Conservation (phyloP, 257 asterid species). For the Perilla frutescens region DNA sequence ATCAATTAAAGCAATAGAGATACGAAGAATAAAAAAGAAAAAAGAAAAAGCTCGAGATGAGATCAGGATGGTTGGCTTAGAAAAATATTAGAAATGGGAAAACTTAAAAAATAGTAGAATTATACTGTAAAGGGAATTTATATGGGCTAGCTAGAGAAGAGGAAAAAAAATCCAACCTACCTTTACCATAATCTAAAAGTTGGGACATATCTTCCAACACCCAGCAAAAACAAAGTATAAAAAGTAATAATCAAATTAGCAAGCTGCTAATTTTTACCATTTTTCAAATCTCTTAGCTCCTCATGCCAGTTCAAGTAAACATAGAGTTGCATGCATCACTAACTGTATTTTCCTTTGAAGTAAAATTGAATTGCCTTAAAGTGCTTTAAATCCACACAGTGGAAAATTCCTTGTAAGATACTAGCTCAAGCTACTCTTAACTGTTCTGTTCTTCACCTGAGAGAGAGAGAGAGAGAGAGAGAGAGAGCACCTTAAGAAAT, state of each 20-base stretch:
- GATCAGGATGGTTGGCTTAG: slow-evolving; percentile 3
- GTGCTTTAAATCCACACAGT: neutral
- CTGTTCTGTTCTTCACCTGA: slow-evolving; percentile 14
- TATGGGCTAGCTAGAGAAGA: neutral
- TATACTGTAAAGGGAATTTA: neutral
- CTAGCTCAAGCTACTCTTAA: slow-evolving; percentile 18
- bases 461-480: slow-evolving; percentile 22
- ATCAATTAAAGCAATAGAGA: neutral
- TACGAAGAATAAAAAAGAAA: neutral
- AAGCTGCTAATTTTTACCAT: neutral
- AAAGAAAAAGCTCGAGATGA: neutral
- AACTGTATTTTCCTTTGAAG: neutral
- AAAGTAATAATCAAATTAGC: neutral
- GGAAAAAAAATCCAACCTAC: neutral
- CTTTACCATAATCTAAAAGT: neutral
- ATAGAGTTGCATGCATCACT: neutral
- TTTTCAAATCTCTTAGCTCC: neutral
- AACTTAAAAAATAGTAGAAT: neutral
- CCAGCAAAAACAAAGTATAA: neutral
- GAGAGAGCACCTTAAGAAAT: slow-evolving; percentile 75
- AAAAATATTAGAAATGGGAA: neutral
- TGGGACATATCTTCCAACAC: slow-evolving; percentile 9
- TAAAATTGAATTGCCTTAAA: neutral
- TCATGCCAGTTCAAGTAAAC: neutral
- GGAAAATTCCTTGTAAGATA: neutral